Conservation (phyloP, 1,139 yeast species). For the Debaryomyces nepalensis region DNA sequence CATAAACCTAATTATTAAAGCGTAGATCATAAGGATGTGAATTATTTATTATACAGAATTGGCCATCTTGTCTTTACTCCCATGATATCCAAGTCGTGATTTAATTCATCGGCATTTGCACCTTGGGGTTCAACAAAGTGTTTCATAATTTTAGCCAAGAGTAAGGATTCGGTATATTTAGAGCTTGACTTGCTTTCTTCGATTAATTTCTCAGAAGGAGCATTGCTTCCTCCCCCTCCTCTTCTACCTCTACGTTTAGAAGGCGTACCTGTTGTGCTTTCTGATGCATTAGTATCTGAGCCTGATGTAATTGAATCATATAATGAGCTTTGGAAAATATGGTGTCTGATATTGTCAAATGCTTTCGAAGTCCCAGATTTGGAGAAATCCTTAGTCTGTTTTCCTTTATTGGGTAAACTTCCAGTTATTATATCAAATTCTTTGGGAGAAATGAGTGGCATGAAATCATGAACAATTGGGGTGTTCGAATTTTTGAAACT, state of each 20-base stretch:
- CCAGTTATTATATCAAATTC: slow-evolving; percentile 50
- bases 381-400: slow-evolving; percentile 25
- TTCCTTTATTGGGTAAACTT: slow-evolving; percentile 35
- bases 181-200: slow-evolving; percentile 27
- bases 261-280: slow-evolving; percentile 21
- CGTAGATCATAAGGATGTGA: not conserved
- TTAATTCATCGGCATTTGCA: slow-evolving; percentile 40
- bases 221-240: slow-evolving; percentile 14
- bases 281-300: slow-evolving; percentile 41
- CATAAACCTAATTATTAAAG: not conserved
- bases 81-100: slow-evolving; percentile 41
- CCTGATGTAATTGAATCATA: slow-evolving; percentile 50
- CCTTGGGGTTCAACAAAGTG: slow-evolving; percentile 49
- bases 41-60: slow-evolving; percentile 15
- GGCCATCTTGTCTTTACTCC: slow-evolving; percentile 48
- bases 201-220: slow-evolving; percentile 14
- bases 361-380: slow-evolving; percentile 15
- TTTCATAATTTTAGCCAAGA: slow-evolving; percentile 51
- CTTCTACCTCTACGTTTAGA: slow-evolving; percentile 31
- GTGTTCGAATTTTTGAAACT: not conserved
- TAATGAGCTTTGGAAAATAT: slow-evolving; percentile 45
- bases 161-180: slow-evolving; percentile 40
- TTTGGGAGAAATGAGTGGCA: slow-evolving; percentile 44
- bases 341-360: slow-evolving; percentile 35
- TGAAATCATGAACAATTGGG: slow-evolving; percentile 43